Evolutionary conservation across 164 flowering plant genomes (phyloP).

Genomic region (grape (Vitis vinifera)): ASM3070453v1 NC_081823.1:22804001-22804500

Average conservation of each 20-base stretch:
- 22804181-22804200: conserved; percentile 60
- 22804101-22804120: conserved; percentile 33
- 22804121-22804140: conserved; percentile 61
- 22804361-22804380: conserved; percentile 15
- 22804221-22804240: conserved; percentile 48
- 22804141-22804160: conserved; percentile 64
- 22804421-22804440: conserved; percentile 45
- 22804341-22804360: conserved; percentile 15
- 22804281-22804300: conserved; percentile 62
- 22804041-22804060: conserved; percentile 15
- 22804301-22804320: conserved; percentile 48
- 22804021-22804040: conserved; percentile 14
- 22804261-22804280: conserved; percentile 59
- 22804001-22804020: conserved; percentile 51
- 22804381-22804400: conserved; percentile 36
- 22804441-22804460: conserved; percentile 68
- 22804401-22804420: conserved; percentile 65
- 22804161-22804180: conserved; percentile 67
- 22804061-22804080: conserved; percentile 22
- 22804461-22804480: conserved; percentile 48
- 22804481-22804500: conserved; percentile 54
- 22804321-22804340: conserved; percentile 15
- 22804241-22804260: conserved; percentile 40
- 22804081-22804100: conserved; percentile 39
- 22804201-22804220: conserved; percentile 43